Evolutionary conservation across 768 basidiomycete species (phyloP).

Genomic region (Boletus bicolor): DNA sequence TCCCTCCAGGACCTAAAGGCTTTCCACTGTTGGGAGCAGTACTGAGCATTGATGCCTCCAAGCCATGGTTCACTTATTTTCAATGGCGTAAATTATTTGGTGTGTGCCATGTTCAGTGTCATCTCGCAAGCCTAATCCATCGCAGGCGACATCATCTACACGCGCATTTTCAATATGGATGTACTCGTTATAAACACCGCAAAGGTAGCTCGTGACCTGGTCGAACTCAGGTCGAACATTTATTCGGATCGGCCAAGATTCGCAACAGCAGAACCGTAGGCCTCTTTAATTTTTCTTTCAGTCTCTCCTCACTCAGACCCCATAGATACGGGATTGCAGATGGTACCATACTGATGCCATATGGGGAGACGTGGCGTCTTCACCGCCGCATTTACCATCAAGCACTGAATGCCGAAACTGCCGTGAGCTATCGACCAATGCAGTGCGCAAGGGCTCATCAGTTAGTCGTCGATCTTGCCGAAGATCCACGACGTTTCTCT

Average conservation of each 20-base stretch:
- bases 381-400: slow-evolving; percentile 36
- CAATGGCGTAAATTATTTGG: slow-evolving; percentile 30
- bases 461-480: slow-evolving; percentile 32
- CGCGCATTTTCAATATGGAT: slow-evolving; percentile 21
- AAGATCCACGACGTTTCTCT: slow-evolving; percentile 25
- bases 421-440: slow-evolving; percentile 29
- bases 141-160: slow-evolving; percentile 23
- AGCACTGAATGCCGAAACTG: slow-evolving; percentile 29
- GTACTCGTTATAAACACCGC: slow-evolving; percentile 29
- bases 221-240: slow-evolving; percentile 28
- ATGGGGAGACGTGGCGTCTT: slow-evolving; percentile 39
- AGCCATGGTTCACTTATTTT: slow-evolving; percentile 34
- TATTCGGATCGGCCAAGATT: slow-evolving; percentile 35
- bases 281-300: background rate
- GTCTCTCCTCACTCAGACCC: background rate
- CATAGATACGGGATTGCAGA: slow-evolving; percentile 34
- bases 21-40: slow-evolving; percentile 33
- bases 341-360: slow-evolving; percentile 33
- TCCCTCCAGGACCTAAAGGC: slow-evolving; percentile 53
- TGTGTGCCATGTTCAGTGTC: background rate
- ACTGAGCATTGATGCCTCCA: slow-evolving; percentile 25
- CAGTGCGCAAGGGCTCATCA: slow-evolving; percentile 33
- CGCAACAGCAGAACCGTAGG: slow-evolving; percentile 22
- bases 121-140: background rate
- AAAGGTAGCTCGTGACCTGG: slow-evolving; percentile 26